Evolutionary conservation across 805 yeast genomes (phyloP).

Genomic region (Starmera quercuum): DNA sequence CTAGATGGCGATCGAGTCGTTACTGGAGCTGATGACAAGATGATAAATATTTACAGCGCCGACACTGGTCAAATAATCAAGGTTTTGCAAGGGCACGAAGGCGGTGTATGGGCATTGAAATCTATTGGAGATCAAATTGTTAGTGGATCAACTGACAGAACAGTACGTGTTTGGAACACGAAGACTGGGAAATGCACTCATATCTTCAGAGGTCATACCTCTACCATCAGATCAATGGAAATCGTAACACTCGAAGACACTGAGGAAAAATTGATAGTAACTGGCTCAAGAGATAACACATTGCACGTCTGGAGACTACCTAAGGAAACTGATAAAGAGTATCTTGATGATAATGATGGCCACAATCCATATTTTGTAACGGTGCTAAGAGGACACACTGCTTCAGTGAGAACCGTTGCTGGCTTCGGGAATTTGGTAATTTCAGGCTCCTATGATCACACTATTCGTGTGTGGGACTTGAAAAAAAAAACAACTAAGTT

Average conservation of each 20-base stretch:
- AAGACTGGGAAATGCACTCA: constrained; percentile 82
- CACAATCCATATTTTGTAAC: constrained; percentile 58
- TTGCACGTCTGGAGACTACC: constrained; percentile 84
- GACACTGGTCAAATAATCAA: constrained; percentile 56
- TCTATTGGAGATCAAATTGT: constrained; percentile 78
- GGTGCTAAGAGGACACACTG: constrained; percentile 67
- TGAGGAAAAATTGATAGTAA: constrained; percentile 64
- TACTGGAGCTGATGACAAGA: constrained; percentile 86
- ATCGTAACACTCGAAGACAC: constrained; percentile 63
- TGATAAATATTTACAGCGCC: constrained; percentile 76
- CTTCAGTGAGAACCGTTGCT: constrained; percentile 78
- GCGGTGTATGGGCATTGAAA: constrained; percentile 98
- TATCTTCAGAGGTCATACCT: constrained; percentile 83
- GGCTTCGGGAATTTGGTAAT: constrained; percentile 80
- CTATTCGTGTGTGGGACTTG: constrained; percentile 89
- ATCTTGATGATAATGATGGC: constrained; percentile 26
- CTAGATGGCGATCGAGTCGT: constrained; percentile 86
- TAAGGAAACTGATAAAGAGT: constrained; percentile 22
- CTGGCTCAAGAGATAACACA: constrained; percentile 84
- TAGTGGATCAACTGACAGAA: constrained; percentile 91
- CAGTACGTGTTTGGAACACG: constrained; percentile 91
- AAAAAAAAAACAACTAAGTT: constrained; percentile 64
- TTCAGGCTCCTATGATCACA: constrained; percentile 86
- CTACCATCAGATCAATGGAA: constrained; percentile 89
- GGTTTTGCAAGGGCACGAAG: constrained; percentile 80